Evolutionary conservation across 73 alveolate genomes (phyloP).

Genomic region (Tetrahymena elliotti): DNA sequence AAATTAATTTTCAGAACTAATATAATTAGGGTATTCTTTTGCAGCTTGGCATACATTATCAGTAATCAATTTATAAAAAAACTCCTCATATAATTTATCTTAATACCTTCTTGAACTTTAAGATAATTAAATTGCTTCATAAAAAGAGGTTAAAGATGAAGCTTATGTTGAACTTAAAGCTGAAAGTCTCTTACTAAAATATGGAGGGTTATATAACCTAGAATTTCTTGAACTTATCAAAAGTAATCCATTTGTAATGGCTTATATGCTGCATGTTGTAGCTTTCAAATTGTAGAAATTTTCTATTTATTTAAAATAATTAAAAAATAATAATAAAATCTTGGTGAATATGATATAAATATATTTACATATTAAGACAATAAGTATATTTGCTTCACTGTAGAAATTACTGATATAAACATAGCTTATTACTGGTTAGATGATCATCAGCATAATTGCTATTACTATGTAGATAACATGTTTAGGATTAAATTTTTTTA

Average conservation of each 20-base stretch:
- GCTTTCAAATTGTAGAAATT: background rate
- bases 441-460: background rate
- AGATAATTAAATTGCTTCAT: background rate
- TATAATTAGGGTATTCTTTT: background rate
- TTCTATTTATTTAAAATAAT: background rate
- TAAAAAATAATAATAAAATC: too few relatives aligned
- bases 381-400: background rate
- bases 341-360: too few relatives aligned
- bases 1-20: background rate
- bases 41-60: background rate
- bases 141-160: background rate
- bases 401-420: background rate
- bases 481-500: background rate
- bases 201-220: background rate
- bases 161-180: background rate
- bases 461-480: background rate
- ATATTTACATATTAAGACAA: background rate
- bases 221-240: background rate
- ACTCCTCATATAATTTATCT: background rate
- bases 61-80: background rate
- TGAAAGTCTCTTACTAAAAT: background rate
- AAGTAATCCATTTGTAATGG: background rate
- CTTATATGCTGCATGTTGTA: background rate
- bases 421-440: background rate
- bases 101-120: background rate